phyloP scores from a whole-genome alignment of 345 rosid genomes.

The Eucalyptus pauciflora region DNA sequence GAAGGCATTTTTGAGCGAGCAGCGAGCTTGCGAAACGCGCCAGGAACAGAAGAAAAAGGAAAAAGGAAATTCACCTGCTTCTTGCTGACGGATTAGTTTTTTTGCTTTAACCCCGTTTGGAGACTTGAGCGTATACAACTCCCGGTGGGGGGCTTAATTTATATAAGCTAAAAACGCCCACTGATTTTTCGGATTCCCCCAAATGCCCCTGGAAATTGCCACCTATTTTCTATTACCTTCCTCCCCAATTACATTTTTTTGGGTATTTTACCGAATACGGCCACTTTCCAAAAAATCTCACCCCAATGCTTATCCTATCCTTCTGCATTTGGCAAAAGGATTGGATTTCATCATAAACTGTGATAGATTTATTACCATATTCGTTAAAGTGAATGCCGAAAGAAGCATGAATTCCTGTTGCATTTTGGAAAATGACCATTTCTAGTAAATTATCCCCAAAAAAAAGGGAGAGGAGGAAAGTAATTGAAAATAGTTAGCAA shows the following conservation, averaged over 20 bases:
- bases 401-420: not conserved
- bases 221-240: not conserved
- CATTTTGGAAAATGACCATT: not conserved
- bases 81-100: not conserved
- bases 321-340: not conserved
- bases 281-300: not conserved
- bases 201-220: not conserved
- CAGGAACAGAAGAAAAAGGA: not conserved
- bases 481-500: not conserved
- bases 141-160: not conserved
- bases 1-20: not conserved
- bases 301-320: not conserved
- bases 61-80: not conserved
- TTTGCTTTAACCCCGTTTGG: too few species aligned
- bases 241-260: accelerated
- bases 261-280: not conserved
- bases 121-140: not conserved
- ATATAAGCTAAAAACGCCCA: not conserved
- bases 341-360: not conserved
- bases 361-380: not conserved
- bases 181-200: not conserved
- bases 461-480: not conserved
- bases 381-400: not conserved
- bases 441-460: not conserved
- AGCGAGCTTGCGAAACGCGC: not conserved